Base-by-base conservation (phyloP, 495 filamentous ascomycete genomes). In the Aspergillus sclerotiicarbonarius region DNA sequence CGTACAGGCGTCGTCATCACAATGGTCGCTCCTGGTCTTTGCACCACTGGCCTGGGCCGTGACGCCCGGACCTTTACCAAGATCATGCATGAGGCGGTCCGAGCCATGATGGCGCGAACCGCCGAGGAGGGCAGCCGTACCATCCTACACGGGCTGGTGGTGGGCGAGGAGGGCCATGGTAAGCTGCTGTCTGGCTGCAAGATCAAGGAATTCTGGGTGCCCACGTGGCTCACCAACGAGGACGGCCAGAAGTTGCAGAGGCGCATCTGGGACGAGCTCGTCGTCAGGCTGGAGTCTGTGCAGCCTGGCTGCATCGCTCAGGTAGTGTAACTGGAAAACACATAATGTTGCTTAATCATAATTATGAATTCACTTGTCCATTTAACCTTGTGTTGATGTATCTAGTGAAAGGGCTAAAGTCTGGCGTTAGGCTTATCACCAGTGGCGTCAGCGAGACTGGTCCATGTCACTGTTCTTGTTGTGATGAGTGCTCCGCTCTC, bases 21-120 rank as follows among this genome's bases (percentile, higher is more conserved):
- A 39, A 60, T 69, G 18, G 65, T 74, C 59, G 74, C 71, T 52
- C 76, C 76, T 0, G 80, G 80, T 31, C 57, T 80, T 46, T 79
- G 77, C 30, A 67, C 59, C 43, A 70, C 72, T 0, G 68, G 72
- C 8, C 68, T 78, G 0, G 63, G 59, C 15, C 64, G 75, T 44
- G 45, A 74, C 21, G 62, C 61, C 39, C 63, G 55, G 2, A 51
- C 51, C 16, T 51, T 46, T 51, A 43, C 62, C 51, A 19, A 64
- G 67, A 37, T 61, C 16, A 56, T 57, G 61, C 53, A 60, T 45
- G 31, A 53, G 19, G 43, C 50, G 6, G 8, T 59, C n/a, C 25
- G 29, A 33, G 39, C 54, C 18, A 55, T 47, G 33, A 54, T 56
- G 29, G 66, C 58, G 31, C 65, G 69, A 31, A 65, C 63, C 3